Percentiles rank a stretch among this genome's conserved stretches.
Evolutionary conservation across 2,329 filamentous ascomycete genomes (phyloP).

Genomic region (Ophiostoma montium): DNA sequence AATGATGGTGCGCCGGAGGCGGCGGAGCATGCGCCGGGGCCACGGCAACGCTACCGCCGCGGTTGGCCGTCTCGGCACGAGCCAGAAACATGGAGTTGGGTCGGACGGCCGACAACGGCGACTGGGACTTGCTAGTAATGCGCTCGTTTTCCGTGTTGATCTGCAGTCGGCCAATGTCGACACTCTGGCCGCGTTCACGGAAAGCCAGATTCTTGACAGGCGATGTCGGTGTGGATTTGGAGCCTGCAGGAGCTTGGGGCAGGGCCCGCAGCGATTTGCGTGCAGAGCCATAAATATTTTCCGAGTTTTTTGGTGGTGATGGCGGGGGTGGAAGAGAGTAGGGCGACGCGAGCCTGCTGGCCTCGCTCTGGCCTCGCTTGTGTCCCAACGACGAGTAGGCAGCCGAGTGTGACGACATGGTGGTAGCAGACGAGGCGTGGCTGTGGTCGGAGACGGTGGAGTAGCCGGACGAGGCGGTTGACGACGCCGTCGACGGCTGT

Average conservation of each 20-base stretch:
- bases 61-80: conserved; percentile 38
- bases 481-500: conserved; percentile 56
- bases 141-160: conserved; percentile 7
- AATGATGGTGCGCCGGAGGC: conserved; percentile 22
- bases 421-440: conserved; percentile 37
- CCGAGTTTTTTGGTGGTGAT: conserved; percentile 26
- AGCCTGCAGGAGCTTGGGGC: conserved; percentile 45
- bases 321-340: conserved; percentile 24
- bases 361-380: conserved; percentile 65
- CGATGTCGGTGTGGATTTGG: conserved; percentile 19
- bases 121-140: conserved; percentile 22
- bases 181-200: conserved; percentile 42
- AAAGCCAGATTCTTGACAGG: conserved; percentile 15
- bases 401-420: conserved; percentile 58
- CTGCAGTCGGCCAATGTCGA: conserved; percentile 35
- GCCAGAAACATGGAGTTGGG: conserved; percentile 50
- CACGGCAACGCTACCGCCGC: conserved; percentile 20
- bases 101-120: conserved; percentile 29
- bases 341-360: conserved; percentile 34
- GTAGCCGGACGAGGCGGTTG: conserved; percentile 55
- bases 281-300: conserved; percentile 54
- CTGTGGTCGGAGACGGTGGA: conserved; percentile 42
- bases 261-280: conserved; percentile 67
- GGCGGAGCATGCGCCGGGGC: conserved; percentile 20
- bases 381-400: conserved; percentile 42